phyloP scores from a whole-genome alignment of 1,284 basidiomycete genomes.

The Pseudozyma hubeiensis region DNA sequence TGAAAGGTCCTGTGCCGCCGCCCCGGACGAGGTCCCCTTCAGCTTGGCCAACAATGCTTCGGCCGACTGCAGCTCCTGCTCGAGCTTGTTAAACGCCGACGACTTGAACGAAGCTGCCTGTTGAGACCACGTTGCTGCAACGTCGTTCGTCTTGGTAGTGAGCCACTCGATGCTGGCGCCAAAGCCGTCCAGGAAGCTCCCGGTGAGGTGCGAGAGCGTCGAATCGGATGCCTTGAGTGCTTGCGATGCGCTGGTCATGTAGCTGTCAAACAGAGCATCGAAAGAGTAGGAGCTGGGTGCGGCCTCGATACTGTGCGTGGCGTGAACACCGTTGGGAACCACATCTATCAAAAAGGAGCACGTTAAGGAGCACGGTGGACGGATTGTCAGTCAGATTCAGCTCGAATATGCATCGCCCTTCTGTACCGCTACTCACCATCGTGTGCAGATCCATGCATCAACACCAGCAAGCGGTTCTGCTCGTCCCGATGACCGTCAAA shows the following conservation, averaged over 20 bases:
- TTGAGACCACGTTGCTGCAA: slow-evolving; percentile 24
- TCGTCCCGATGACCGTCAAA: slow-evolving; percentile 41
- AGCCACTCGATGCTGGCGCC: slow-evolving; percentile 42
- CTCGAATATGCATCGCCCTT: not conserved
- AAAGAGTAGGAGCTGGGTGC: slow-evolving; percentile 38
- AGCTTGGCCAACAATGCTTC: slow-evolving; percentile 33
- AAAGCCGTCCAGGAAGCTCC: slow-evolving; percentile 36
- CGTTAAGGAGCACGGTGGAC: not conserved
- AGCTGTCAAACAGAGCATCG: slow-evolving; percentile 48
- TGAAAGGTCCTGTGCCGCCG: slow-evolving; percentile 18
- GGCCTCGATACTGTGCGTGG: slow-evolving; percentile 41
- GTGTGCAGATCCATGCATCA: slow-evolving; percentile 44
- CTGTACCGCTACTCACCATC: slow-evolving; percentile 20
- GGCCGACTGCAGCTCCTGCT: slow-evolving; percentile 36
- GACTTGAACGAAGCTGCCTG: slow-evolving; percentile 37
- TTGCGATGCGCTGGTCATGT: slow-evolving; percentile 28
- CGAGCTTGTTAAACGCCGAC: slow-evolving; percentile 34
- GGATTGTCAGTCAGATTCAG: not conserved
- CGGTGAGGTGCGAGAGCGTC: slow-evolving; percentile 32
- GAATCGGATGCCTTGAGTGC: slow-evolving; percentile 34
- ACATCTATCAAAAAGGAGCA: slow-evolving; percentile 22
- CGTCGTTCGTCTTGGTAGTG: slow-evolving; percentile 10
- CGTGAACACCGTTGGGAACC: slow-evolving; percentile 26
- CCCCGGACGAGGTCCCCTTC: slow-evolving; percentile 2
- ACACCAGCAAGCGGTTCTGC: slow-evolving; percentile 42